Percentiles rank a stretch among this genome's conserved stretches.
phyloP scores from a whole-genome alignment of 169 alveolate species.

The Toxoplasma gondii region DNA sequence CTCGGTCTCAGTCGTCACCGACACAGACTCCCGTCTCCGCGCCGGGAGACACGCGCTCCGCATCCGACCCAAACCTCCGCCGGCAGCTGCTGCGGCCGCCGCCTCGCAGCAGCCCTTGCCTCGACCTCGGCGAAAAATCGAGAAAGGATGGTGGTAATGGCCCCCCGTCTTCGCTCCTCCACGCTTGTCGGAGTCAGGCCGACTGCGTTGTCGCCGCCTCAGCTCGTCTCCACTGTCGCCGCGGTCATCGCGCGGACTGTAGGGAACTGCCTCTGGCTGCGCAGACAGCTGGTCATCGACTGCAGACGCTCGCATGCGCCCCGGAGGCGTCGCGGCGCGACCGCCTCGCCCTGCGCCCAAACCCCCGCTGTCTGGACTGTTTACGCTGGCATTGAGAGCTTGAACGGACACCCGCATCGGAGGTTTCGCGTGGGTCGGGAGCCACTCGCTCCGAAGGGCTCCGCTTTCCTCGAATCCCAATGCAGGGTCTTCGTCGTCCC shows the following conservation, averaged over 20 bases:
- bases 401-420: not conserved
- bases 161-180: conserved; percentile 19
- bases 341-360: not conserved
- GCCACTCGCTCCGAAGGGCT: too few species aligned
- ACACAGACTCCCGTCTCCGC: not conserved
- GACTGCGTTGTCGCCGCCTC: not conserved
- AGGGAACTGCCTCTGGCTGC: not conserved
- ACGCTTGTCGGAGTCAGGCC: not conserved
- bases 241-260: not conserved
- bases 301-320: not conserved
- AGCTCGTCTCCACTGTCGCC: not conserved
- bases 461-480: not conserved
- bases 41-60: not conserved
- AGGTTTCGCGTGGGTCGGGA: not conserved
- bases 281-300: not conserved
- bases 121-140: conserved; percentile 23
- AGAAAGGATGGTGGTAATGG: not conserved
- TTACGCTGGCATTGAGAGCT: not conserved
- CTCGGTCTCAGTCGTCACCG: not conserved
- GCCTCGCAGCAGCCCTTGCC: conserved; percentile 37
- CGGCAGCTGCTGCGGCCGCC: not conserved
- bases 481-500: not conserved
- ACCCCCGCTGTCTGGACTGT: not conserved
- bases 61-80: not conserved
- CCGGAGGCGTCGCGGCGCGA: not conserved